Base-by-base conservation (phyloP, 2,329 filamentous ascomycete genomes). In the Raffaelea ambrosiae region DNA sequence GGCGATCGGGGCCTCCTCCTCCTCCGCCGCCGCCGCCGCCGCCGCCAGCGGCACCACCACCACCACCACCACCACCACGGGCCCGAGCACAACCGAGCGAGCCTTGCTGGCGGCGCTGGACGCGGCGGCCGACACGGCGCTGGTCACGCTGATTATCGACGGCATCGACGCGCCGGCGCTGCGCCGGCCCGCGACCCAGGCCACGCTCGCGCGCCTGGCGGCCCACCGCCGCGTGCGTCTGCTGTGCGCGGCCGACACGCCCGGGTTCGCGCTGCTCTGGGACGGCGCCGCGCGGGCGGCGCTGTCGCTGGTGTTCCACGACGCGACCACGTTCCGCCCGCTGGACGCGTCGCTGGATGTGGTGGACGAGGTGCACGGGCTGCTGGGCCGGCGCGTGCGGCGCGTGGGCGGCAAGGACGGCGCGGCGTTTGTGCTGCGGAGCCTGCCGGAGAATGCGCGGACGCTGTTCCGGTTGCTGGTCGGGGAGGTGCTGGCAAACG, bases 231-330 rank as follows among this genome's bases (percentile, higher is more conserved):
- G 73, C 36, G 74, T 97, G 52, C 79, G 75, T 46, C 70, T 97
- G 22, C 65, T 94, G 26, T 86, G 84, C 56, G 94, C 89, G 1
- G 85, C 84, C 48, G 91, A 97, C 66, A 89, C 88, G 9, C 88
- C 90, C 7, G 88, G 86, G 58, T 95, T 95, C 59, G 71, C 88
- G 1, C 68, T 96, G 1, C 75, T 97, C 44, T 98, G 91, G 90
- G 89, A 96, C 65, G 83, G 87, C 46, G 83, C 83, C 47, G 74
- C 90, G n/a, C 84, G 86, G 42, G 84, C 88, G 16, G 79, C 86
- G 23, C 88, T 90, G 66, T 86, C 86, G 62, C 90, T 96, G 56
- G 71, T 88, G 23, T 96, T 94, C 66, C 93, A 98, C 68, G 90
- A 98, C 67, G 85, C 85, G 58, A 97, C 93, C 1, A 97, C 93